These are phyloP conservation scores for Eleusine indica DNA, from an alignment of 176 grass and related monocot species.

Conservation along the genomic window DNA sequence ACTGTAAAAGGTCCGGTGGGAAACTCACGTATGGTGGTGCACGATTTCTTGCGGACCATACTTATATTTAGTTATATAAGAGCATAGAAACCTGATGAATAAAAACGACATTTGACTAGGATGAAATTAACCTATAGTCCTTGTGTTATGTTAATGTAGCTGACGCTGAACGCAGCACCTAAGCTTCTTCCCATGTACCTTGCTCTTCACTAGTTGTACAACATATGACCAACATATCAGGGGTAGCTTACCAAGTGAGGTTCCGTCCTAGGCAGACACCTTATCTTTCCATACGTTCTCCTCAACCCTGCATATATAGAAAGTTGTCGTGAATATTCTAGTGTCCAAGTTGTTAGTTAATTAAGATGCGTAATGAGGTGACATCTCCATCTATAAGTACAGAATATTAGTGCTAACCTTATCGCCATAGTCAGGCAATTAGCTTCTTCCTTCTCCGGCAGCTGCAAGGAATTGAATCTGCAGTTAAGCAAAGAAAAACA, in stretches of 20 bases:
- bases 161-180: too few relatives aligned
- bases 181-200: neutral
- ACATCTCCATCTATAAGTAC: neutral
- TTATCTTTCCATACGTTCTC: too few relatives aligned
- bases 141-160: neutral
- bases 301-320: neutral
- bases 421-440: constrained; percentile 6
- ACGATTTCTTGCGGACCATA: too few relatives aligned
- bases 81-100: neutral
- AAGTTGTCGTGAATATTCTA: neutral
- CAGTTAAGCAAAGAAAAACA: neutral
- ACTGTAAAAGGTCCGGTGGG: neutral
- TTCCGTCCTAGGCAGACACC: too few relatives aligned
- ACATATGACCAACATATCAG: neutral
- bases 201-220: neutral
- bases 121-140: too few relatives aligned
- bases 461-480: too few relatives aligned
- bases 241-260: constrained; percentile 5
- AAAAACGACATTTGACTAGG: too few relatives aligned
- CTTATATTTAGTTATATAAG: too few relatives aligned
- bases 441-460: neutral
- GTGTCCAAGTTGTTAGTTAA: neutral
- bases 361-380: neutral
- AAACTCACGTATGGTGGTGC: neutral
- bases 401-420: neutral